phyloP scores from a whole-genome alignment of 1,139 yeast species.

The Yamadazyma sp. region DNA sequence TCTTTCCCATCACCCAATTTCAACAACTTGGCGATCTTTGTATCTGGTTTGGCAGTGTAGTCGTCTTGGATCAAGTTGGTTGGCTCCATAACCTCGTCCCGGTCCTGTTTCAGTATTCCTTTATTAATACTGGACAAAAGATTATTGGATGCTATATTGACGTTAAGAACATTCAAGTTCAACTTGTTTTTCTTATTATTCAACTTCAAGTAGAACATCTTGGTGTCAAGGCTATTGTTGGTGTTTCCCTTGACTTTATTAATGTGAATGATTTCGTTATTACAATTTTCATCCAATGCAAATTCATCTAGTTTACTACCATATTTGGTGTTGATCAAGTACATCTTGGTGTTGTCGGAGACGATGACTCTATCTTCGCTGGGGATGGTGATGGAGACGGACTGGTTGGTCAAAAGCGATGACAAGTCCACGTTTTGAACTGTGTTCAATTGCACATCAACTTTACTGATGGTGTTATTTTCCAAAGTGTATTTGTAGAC shows the following conservation, averaged over 20 bases:
- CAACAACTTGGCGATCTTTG: slow-evolving; percentile 21
- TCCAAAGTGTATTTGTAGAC: slow-evolving; percentile 12
- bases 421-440: slow-evolving; percentile 22
- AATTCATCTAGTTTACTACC: slow-evolving; percentile 43
- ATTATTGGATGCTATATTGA: slow-evolving; percentile 70
- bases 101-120: slow-evolving; percentile 35
- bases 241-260: slow-evolving; percentile 47
- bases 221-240: slow-evolving; percentile 37
- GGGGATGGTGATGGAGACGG: slow-evolving; percentile 30
- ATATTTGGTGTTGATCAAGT: slow-evolving; percentile 45
- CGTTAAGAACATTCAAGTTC: slow-evolving; percentile 46
- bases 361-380: slow-evolving; percentile 48
- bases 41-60: slow-evolving; percentile 6
- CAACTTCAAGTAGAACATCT: slow-evolving; percentile 43
- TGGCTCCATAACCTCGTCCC: slow-evolving; percentile 10
- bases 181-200: slow-evolving; percentile 45
- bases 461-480: slow-evolving; percentile 10
- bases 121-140: slow-evolving; percentile 74
- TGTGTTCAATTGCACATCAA: slow-evolving; percentile 22
- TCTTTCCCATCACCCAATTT: slow-evolving; percentile 20
- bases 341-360: slow-evolving; percentile 37
- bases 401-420: slow-evolving; percentile 17
- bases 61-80: slow-evolving; percentile 9
- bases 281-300: slow-evolving; percentile 22
- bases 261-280: slow-evolving; percentile 30